A percentile compares a stretch with the other conserved stretches of the same genome.
phyloP scores from a whole-genome alignment of 257 asterid genomes.

The Gynochthodes officinalis region DNA sequence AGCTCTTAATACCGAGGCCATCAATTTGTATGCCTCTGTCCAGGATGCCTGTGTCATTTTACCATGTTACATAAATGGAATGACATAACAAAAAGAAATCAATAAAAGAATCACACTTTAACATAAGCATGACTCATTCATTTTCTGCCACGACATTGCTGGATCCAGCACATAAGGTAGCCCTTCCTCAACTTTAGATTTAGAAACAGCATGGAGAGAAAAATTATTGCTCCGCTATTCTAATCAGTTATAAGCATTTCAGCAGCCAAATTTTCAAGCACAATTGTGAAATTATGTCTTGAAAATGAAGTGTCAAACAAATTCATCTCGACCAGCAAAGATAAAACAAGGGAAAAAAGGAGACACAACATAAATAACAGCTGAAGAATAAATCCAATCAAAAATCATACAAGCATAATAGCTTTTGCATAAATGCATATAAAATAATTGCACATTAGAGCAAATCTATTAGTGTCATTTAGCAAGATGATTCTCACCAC shows the following conservation, averaged over 20 bases:
- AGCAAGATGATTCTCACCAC: conserved; percentile 50
- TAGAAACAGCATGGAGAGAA: neutral
- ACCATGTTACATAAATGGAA: neutral
- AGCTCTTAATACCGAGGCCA: conserved; percentile 80
- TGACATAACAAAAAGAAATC: neutral
- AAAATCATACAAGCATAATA: neutral
- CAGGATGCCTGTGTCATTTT: conserved; percentile 68
- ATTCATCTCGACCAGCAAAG: neutral
- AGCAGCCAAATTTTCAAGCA: neutral
- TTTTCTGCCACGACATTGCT: neutral
- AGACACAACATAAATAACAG: neutral
- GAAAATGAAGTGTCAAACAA: neutral
- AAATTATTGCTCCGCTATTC: neutral
- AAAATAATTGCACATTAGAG: neutral
- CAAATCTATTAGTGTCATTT: neutral
- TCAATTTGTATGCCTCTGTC: conserved; percentile 94
- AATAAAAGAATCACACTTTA: conserved; percentile 19
- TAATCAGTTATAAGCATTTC: neutral
- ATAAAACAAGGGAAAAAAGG: neutral
- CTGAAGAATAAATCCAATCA: neutral
- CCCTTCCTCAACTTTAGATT: neutral
- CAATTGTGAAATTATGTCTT: neutral
- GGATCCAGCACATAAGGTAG: neutral
- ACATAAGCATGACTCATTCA: neutral
- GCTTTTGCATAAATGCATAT: neutral